Evolutionary conservation across 2,329 filamentous ascomycete genomes (phyloP), one percentile per base, ranked within the genome.

Genomic region (Neoscytalidium dimidiatum): DNA sequence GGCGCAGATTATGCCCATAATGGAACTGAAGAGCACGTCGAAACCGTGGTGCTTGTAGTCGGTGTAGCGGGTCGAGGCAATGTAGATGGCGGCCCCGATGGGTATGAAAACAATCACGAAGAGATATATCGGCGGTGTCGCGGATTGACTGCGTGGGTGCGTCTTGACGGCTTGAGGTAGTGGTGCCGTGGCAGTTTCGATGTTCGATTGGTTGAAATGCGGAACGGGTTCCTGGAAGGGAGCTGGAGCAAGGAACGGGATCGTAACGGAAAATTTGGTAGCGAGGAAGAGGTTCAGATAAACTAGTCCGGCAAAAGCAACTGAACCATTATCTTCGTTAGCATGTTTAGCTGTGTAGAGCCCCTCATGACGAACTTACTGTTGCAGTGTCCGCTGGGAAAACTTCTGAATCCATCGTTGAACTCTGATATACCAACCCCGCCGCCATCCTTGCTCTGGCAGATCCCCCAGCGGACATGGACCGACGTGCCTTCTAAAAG

Each of bases 21-120:
- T 3, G 13, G 64, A 57, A 2, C 64, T 62, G 41, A 43, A 56
- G 9, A 66, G 29, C n/a, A 66, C 44, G 33, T 66, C 64, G 49
- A 66, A 57, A 8, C 61, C 64, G 21, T 41, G 26, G 53, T 66
- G 64, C 31, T 65, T 64, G 41, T 66, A 66, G 38, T 66, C 62
- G 13, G 58, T 63, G 63, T 51, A 66, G 9, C 64, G 31, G n/a
- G 64, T 62, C 4, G 61, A 52, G 26, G 52, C 60, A 8, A 66
- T 64, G 43, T 64, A 66, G 38, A 66, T 60, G 8, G 64, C 64
- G 11, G 51, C 62, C 9, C 62, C 62, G 38, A 65, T 29, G 9
- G 64, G 64, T 3, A 65, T 48, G 19, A 41, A 43, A 8, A 65
- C 44, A n/a, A 66, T 14, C 4, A 66, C 61, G 28, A 64, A 52